Base-by-base conservation (phyloP, 2,329 filamentous ascomycete species). In the Pseudogymnoascus sp. region DNA sequence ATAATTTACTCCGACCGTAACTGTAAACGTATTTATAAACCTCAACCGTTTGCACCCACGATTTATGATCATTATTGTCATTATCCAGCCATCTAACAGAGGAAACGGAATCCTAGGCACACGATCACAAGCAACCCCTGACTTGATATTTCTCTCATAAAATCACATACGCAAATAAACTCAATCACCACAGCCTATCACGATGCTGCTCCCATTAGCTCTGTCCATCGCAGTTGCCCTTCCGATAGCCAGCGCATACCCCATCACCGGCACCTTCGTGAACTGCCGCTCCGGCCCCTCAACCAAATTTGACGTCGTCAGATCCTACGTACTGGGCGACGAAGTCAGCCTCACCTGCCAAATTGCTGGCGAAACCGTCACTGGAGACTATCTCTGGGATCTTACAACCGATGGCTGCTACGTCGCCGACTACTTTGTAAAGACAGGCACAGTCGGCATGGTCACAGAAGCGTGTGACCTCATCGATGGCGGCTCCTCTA, bases 371-470 rank as follows among this genome's bases (percentile, higher is more conserved):
- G 44, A 62, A 25, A 62, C 25, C 16, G 35, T 65, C 40, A 38
- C 38, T 1, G 63, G 63, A 12, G 59, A 65, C 59, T 50, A 56
- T 59, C 63, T 65, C 63, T 65, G 64, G 64, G 64, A 65, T 60
- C 62, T 65, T 18, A 65, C 63, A 18, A 25, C 35, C 56, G 64
- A 65, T 37, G 64, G 59, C 37, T 65, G 64, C 38, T 65, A 65
- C 12, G 64, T 65, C 10, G 28, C 64, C 14, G 64, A 65, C 28
- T 65, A 65, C 64, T 65, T 65, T 38, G 60, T 65, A 60, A 65
- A 65, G 59, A 65, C 64, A 6, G 64, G 64, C 18, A 33, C 35
- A 3, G 7, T 14, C 21, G 60, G 63, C 8, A 63, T 65, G 37
- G 59, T 65, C 12, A 21, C 42, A 18, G 28, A 62, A 11, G 35